phyloP scores from a whole-genome alignment of 2,329 filamentous ascomycete species.

The Orbilia javanica region DNA sequence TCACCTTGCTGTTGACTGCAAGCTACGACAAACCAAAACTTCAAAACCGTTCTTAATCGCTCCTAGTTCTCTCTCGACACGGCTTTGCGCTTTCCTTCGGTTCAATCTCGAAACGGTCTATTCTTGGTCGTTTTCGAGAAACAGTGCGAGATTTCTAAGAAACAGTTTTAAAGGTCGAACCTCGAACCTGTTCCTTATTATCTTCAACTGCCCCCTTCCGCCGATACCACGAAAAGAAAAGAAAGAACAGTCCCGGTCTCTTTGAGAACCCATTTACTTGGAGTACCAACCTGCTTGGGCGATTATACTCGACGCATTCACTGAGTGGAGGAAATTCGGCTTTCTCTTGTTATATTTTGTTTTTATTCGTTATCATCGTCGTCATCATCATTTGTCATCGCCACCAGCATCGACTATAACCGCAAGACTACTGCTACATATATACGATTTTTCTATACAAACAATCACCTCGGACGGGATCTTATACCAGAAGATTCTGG shows the following conservation, averaged over 20 bases:
- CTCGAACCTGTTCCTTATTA: slow-evolving; percentile 22
- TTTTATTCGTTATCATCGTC: slow-evolving; percentile 15
- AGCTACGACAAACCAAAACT: slow-evolving; percentile 51
- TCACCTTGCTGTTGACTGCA: slow-evolving; percentile 56
- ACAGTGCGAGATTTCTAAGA: slow-evolving; percentile 10
- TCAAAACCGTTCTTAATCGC: slow-evolving; percentile 31
- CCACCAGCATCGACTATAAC: slow-evolving; percentile 10
- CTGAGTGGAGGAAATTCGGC: slow-evolving; percentile 40
- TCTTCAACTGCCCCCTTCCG: not conserved
- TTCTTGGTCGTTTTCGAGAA: slow-evolving; percentile 23
- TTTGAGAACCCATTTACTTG: slow-evolving; percentile 58
- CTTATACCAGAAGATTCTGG: not conserved
- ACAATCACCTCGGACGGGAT: not conserved
- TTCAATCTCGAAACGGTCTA: slow-evolving; percentile 37
- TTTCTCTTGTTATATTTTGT: slow-evolving; percentile 28
- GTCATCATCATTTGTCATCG: slow-evolving; percentile 10
- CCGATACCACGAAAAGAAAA: slow-evolving; percentile 12
- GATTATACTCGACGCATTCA: slow-evolving; percentile 51
- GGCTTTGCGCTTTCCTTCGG: slow-evolving; percentile 40
- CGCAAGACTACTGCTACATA: slow-evolving; percentile 7
- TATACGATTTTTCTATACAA: slow-evolving; percentile 17
- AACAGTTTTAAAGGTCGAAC: slow-evolving; percentile 29
- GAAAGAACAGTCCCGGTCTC: slow-evolving; percentile 36
- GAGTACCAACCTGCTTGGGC: slow-evolving; percentile 52
- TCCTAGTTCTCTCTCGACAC: slow-evolving; percentile 38